A percentile compares a stretch with the other conserved stretches of the same genome.
Conservation (phyloP, 441 rosid species). For the Gossypium davidsonii region DNA sequence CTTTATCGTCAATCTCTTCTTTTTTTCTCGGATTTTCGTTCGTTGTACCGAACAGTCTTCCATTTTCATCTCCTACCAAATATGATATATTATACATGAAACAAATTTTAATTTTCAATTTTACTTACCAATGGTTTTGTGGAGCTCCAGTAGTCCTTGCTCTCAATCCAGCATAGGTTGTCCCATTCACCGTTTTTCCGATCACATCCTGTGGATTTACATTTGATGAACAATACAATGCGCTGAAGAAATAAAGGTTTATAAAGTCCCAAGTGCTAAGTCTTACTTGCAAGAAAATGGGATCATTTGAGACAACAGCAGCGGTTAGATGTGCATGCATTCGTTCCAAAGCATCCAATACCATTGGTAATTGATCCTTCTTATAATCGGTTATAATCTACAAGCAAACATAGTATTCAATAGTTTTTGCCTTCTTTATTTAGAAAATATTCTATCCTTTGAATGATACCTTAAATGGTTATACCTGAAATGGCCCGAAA, state of each 20-base stretch:
- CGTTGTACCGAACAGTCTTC: not conserved
- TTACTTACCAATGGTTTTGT: slow-evolving; percentile 84
- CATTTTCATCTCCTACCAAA: not conserved
- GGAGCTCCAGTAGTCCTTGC: slow-evolving; percentile 98
- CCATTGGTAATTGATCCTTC: slow-evolving; percentile 68
- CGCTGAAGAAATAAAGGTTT: not conserved
- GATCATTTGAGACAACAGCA: slow-evolving; percentile 91
- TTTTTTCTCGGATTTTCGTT: not conserved
- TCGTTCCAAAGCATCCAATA: slow-evolving; percentile 72
- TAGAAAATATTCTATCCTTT: not conserved
- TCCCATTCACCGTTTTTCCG: slow-evolving; percentile 85
- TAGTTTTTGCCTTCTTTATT: not conserved
- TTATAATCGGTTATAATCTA: slow-evolving; percentile 79
- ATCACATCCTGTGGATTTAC: slow-evolving; percentile 64
- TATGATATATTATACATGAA: not conserved
- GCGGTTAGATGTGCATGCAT: slow-evolving; percentile 97
- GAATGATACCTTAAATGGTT: not conserved
- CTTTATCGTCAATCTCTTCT: not conserved
- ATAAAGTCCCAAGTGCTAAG: not conserved
- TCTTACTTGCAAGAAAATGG: slow-evolving; percentile 70
- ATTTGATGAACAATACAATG: not conserved
- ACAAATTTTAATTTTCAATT: not conserved
- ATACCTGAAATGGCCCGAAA: slow-evolving; percentile 97
- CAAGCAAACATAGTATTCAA: slow-evolving; percentile 10
- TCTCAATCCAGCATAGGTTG: slow-evolving; percentile 91